Conservation (phyloP, 345 rosid genomes). For the Gossypium stocksii region DNA sequence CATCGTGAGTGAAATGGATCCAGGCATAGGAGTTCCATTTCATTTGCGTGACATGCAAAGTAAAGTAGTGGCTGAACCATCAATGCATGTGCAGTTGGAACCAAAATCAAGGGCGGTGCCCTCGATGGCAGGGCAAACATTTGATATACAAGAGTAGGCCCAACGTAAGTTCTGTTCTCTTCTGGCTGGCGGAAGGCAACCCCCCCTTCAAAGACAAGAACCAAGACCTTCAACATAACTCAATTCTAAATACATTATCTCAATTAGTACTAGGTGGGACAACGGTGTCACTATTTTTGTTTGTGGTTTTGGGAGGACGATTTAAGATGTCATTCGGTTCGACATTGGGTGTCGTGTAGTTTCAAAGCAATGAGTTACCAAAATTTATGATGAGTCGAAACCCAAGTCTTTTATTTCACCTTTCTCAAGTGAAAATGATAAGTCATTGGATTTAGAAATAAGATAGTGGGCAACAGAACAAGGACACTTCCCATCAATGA, state of each 20-base stretch:
- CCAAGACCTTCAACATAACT: neutral
- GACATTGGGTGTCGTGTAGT: neutral
- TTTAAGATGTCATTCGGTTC: neutral
- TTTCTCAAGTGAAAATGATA: neutral
- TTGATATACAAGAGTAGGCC: neutral
- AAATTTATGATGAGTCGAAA: neutral
- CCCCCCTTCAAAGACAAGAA: too few species aligned
- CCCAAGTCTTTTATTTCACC: neutral
- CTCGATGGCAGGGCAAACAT: neutral
- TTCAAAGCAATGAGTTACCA: neutral
- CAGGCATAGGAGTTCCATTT: neutral
- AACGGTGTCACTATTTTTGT: neutral
- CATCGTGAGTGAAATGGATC: neutral
- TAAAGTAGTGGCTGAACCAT: constrained; percentile 7
- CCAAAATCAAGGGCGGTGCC: constrained; percentile 8
- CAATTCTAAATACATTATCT: neutral
- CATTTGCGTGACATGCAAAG: constrained; percentile 6
- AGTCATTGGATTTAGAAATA: neutral
- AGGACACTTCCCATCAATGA: constrained; percentile 13
- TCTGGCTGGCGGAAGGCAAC: neutral
- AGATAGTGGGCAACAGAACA: neutral
- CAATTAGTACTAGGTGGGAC: neutral
- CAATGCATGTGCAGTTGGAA: constrained; percentile 6
- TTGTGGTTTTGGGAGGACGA: neutral
- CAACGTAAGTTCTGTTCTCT: neutral